phyloP scores from a whole-genome alignment of 2,329 filamentous ascomycete genomes.

The Nigrograna mackinnonii region DNA sequence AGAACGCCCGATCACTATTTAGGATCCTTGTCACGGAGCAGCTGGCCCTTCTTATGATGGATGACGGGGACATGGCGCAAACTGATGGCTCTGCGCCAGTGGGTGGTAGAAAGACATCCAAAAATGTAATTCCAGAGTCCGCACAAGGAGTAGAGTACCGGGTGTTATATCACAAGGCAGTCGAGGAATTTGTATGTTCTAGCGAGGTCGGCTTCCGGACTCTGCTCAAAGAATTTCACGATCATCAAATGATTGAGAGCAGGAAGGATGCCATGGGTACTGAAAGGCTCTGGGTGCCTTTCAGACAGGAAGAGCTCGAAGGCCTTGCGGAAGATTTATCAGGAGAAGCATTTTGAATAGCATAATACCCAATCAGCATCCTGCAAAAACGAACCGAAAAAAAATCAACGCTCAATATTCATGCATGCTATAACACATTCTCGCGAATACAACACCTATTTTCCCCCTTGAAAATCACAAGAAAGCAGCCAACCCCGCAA shows the following conservation, averaged over 20 bases:
- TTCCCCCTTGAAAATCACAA: constrained; percentile 33
- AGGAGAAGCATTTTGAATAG: constrained; percentile 29
- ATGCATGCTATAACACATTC: too few species aligned
- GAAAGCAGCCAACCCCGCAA: constrained; percentile 1
- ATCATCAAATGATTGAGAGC: constrained; percentile 95
- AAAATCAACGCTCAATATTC: too few species aligned
- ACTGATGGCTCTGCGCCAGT: constrained; percentile 20
- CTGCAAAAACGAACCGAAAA: too few species aligned
- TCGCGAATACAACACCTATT: too few species aligned
- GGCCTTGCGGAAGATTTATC: constrained; percentile 79
- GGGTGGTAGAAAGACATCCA: constrained; percentile 28
- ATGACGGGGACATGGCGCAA: constrained; percentile 27
- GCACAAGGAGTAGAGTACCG: constrained; percentile 80
- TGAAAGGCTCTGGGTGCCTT: constrained; percentile 83
- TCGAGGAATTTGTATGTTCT: constrained; percentile 95
- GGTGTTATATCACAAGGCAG: constrained; percentile 90
- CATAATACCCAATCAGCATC: too few species aligned
- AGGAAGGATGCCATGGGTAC: constrained; percentile 83
- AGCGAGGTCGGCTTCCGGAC: constrained; percentile 96
- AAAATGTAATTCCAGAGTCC: constrained; percentile 33
- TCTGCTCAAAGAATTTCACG: constrained; percentile 94
- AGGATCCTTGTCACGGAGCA: constrained; percentile 83
- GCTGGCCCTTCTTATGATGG: constrained; percentile 66
- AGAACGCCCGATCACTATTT: constrained; percentile 89
- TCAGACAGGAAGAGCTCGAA: constrained; percentile 86